Percentiles rank a stretch among this genome's conserved stretches.
Conservation (phyloP, 257 asterid genomes). For the Gentiana straminea region DNA sequence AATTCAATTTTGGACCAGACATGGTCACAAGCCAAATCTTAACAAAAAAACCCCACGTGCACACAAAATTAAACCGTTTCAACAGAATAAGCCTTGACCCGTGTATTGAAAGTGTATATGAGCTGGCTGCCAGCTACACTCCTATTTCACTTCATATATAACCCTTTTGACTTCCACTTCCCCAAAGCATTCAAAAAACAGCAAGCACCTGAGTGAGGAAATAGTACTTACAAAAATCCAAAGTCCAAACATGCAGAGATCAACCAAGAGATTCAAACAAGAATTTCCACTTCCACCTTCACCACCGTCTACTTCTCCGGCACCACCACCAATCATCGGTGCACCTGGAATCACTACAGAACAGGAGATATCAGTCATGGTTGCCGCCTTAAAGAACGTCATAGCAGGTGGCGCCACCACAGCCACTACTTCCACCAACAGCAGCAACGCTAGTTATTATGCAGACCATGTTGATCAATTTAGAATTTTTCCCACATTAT, state of each 20-base stretch:
- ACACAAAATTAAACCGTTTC: background rate
- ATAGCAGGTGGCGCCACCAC: slow-evolving; percentile 24
- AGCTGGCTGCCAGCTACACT: slow-evolving; percentile 23
- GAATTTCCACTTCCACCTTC: slow-evolving; percentile 2
- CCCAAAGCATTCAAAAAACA: background rate
- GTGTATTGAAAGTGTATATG: slow-evolving; percentile 39
- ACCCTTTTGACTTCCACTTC: slow-evolving; percentile 22
- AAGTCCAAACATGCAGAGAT: slow-evolving; percentile 36
- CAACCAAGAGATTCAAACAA: slow-evolving; percentile 34
- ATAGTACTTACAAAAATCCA: background rate
- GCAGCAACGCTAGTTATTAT: too few species aligned
- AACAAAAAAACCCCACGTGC: slow-evolving; percentile 29
- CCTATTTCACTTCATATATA: slow-evolving; percentile 11
- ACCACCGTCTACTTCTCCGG: background rate
- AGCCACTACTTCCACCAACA: background rate
- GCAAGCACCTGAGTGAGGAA: background rate
- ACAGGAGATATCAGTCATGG: slow-evolving; percentile 58
- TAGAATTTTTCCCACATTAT: slow-evolving; percentile 4
- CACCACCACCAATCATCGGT: too few species aligned
- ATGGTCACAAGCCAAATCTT: too few species aligned
- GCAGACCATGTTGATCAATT: background rate
- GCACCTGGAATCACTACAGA: slow-evolving; percentile 33
- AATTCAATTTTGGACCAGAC: too few species aligned
- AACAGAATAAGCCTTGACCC: slow-evolving; percentile 10
- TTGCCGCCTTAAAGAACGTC: slow-evolving; percentile 46